Conservation (phyloP, 2,329 filamentous ascomycete species). For the Colletotrichum sp. region DNA sequence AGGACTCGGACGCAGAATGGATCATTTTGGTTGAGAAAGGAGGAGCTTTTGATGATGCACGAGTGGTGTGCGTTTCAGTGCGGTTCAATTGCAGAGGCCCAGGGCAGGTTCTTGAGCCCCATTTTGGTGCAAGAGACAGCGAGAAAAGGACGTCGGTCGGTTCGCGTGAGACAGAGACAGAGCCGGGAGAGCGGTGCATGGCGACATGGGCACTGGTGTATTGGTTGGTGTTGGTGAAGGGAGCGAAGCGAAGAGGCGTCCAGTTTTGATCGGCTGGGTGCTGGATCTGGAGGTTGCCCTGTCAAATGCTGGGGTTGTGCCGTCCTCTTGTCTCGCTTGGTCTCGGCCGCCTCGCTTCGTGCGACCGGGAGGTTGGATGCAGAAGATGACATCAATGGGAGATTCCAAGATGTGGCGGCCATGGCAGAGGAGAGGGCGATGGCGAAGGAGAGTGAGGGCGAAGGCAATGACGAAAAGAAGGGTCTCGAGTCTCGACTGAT, state of each 20-base stretch:
- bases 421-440: neutral
- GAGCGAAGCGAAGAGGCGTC: neutral
- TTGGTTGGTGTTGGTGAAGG: neutral
- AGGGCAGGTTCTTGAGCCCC: neutral
- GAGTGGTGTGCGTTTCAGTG: constrained; percentile 7
- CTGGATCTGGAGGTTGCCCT: neutral
- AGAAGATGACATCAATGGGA: constrained; percentile 11
- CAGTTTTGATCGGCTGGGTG: neutral
- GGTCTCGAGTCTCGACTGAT: too few species aligned
- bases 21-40: neutral
- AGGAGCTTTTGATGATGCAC: neutral
- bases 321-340: neutral
- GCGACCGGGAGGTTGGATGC: constrained; percentile 9
- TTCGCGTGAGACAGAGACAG: neutral
- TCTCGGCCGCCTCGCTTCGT: constrained; percentile 3
- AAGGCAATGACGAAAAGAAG: neutral
- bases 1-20: constrained; percentile 7
- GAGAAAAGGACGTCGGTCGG: neutral
- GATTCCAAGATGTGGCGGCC: neutral
- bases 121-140: neutral
- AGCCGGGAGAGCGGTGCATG: neutral
- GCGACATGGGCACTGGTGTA: neutral
- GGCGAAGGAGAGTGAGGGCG: neutral
- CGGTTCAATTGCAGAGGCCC: neutral
- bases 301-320: neutral